These are phyloP conservation scores for Leccinum arenicola DNA, from an alignment of 768 basidiomycete genomes.

Conservation along the genomic window DNA sequence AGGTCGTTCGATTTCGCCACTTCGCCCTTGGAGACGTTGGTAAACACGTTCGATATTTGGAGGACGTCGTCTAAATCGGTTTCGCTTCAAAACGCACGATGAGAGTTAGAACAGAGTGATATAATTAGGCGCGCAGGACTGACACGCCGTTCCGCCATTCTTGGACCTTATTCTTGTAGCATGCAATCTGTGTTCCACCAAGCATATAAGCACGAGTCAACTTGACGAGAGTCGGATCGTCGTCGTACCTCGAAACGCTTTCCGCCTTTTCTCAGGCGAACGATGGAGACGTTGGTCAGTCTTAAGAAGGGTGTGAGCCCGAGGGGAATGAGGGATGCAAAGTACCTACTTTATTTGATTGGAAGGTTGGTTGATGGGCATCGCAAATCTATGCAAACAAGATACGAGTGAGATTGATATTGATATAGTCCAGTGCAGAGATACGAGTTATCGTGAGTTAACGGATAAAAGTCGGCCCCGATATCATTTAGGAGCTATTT, in stretches of 20 bases:
- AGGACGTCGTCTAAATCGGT: conserved; percentile 93
- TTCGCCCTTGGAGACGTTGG: conserved; percentile 95
- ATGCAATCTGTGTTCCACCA: conserved; percentile 69
- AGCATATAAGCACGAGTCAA: neutral
- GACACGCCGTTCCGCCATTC: conserved; percentile 93
- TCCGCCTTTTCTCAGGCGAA: conserved; percentile 93
- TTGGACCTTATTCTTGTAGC: conserved; percentile 99
- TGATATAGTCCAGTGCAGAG: neutral
- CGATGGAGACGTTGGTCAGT: conserved; percentile 95
- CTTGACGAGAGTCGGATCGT: neutral
- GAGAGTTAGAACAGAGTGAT: neutral
- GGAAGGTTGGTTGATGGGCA: conserved; percentile 77
- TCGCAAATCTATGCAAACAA: conserved; percentile 2
- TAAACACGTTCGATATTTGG: conserved; percentile 94
- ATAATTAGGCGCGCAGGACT: conserved; percentile 25
- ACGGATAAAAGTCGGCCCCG: conserved; percentile 4
- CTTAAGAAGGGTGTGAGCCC: conserved; percentile 38
- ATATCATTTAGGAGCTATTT: conserved; percentile 17
- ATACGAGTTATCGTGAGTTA: neutral
- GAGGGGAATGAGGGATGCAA: neutral
- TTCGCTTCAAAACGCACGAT: conserved; percentile 51
- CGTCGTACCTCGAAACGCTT: conserved; percentile 87
- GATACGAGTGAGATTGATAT: neutral
- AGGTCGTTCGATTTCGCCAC: conserved; percentile 87
- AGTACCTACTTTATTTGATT: conserved; percentile 78